Evolutionary conservation across 805 yeast genomes (phyloP).

Genomic region (Wickerhamomyces silvicola): DNA sequence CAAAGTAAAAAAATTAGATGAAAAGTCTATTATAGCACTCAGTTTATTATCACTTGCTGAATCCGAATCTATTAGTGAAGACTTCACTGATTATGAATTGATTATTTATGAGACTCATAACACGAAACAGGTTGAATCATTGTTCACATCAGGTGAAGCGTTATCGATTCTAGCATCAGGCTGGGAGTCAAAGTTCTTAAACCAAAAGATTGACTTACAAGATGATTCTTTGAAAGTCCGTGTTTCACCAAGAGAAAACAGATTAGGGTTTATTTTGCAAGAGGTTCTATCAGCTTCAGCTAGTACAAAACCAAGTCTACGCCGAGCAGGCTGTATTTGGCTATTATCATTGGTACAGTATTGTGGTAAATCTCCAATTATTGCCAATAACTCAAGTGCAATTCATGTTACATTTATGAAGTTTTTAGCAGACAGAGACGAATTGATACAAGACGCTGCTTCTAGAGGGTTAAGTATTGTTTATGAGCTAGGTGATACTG

Average conservation of each 20-base stretch:
- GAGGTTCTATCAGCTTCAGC: slow-evolving; percentile 46
- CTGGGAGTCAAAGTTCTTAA: slow-evolving; percentile 58
- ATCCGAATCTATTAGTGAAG: slow-evolving; percentile 19
- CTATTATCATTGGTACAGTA: slow-evolving; percentile 72
- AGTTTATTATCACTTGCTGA: slow-evolving; percentile 44
- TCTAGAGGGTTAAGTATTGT: slow-evolving; percentile 79
- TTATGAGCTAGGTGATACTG: slow-evolving; percentile 68
- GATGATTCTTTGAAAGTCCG: slow-evolving; percentile 18
- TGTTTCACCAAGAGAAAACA: slow-evolving; percentile 7
- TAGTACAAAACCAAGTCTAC: slow-evolving; percentile 64
- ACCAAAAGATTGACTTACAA: slow-evolving; percentile 48
- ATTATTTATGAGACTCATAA: slow-evolving; percentile 51
- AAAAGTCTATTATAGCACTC: slow-evolving; percentile 49
- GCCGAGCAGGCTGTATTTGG: slow-evolving; percentile 83
- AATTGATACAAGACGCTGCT: slow-evolving; percentile 86
- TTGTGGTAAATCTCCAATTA: slow-evolving; percentile 42
- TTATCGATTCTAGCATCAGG: slow-evolving; percentile 66
- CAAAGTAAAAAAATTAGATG: slow-evolving; percentile 50
- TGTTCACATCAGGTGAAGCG: slow-evolving; percentile 83
- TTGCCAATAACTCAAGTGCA: slow-evolving; percentile 41
- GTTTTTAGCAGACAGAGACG: slow-evolving; percentile 76
- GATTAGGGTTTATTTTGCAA: slow-evolving; percentile 32
- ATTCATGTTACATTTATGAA: slow-evolving; percentile 73
- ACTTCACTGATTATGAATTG: slow-evolving; percentile 24
- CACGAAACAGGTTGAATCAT: slow-evolving; percentile 67